These are phyloP conservation scores for Dryas alaskensis DNA, from an alignment of 306 rosid species.

Conservation along the genomic window DNA sequence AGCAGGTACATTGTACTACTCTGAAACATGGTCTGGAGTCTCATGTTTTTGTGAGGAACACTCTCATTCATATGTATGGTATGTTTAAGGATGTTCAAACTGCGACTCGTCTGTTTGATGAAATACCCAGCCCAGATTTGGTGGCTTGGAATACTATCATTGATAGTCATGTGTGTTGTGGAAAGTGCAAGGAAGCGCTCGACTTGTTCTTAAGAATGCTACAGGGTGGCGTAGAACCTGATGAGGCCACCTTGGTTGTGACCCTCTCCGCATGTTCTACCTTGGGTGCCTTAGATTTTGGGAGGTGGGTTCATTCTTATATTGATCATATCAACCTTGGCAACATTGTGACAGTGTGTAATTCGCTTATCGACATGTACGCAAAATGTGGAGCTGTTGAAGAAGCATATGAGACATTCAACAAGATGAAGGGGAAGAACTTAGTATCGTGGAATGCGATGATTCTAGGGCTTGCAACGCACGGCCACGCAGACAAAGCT, in stretches of 20 bases:
- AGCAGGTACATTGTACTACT: slow-evolving; percentile 48
- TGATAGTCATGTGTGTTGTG: slow-evolving; percentile 42
- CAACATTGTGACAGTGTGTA: slow-evolving; percentile 33
- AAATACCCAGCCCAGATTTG: slow-evolving; percentile 49
- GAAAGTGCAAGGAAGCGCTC: slow-evolving; percentile 45
- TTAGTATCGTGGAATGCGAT: slow-evolving; percentile 77
- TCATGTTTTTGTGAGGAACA: slow-evolving; percentile 63
- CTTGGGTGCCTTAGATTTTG: slow-evolving; percentile 52
- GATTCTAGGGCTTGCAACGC: slow-evolving; percentile 68
- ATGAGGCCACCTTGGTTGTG: slow-evolving; percentile 58
- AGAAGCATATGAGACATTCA: slow-evolving; percentile 47
- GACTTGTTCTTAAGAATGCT: slow-evolving; percentile 51
- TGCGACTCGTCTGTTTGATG: slow-evolving; percentile 61
- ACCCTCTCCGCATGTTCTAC: slow-evolving; percentile 66
- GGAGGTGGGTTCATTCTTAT: slow-evolving; percentile 60
- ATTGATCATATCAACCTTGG: slow-evolving; percentile 18
- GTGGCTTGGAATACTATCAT: slow-evolving; percentile 76
- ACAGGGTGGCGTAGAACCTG: slow-evolving; percentile 41
- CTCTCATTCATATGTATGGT: slow-evolving; percentile 70
- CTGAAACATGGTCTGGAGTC: slow-evolving; percentile 47
- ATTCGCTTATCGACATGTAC: slow-evolving; percentile 71
- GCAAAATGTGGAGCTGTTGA: slow-evolving; percentile 78
- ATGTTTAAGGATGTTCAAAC: slow-evolving; percentile 35
- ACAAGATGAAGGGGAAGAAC: slow-evolving; percentile 42
- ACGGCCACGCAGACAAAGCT: slow-evolving; percentile 54